Conservation (phyloP, 768 basidiomycete genomes). For the Inosperma sp. region DNA sequence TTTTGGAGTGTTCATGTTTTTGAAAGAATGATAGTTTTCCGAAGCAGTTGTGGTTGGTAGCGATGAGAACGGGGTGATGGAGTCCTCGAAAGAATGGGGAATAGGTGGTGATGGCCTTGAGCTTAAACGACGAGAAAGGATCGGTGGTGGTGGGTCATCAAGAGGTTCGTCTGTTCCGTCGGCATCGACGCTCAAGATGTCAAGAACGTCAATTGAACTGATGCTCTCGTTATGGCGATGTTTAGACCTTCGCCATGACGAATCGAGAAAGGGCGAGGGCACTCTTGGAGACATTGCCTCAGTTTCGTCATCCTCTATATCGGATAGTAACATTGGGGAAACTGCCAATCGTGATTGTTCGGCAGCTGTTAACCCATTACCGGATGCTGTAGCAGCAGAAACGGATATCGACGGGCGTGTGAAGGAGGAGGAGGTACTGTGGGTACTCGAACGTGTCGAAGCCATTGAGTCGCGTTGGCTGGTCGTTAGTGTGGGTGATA, state of each 20-base stretch:
- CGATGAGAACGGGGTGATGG: conserved; percentile 9
- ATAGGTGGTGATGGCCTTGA: neutral
- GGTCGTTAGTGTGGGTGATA: too few species aligned
- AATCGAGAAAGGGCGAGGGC: conserved; percentile 6
- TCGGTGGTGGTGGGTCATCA: too few species aligned
- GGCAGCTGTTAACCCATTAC: neutral
- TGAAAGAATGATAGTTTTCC: neutral
- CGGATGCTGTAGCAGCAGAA: conserved; percentile 11
- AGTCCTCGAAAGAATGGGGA: conserved; percentile 8
- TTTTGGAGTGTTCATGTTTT: neutral
- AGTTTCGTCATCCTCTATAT: conserved; percentile 26
- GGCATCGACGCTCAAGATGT: conserved; percentile 19
- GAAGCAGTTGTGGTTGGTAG: neutral
- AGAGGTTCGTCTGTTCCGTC: neutral
- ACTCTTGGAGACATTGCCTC: conserved; percentile 7
- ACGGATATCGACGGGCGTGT: conserved; percentile 26
- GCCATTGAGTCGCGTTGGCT: neutral
- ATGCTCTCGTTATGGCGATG: conserved; percentile 33
- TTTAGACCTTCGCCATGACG: conserved; percentile 12
- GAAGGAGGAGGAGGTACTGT: conserved; percentile 15
- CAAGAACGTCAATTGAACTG: conserved; percentile 35
- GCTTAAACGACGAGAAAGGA: conserved; percentile 3
- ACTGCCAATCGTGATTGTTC: conserved; percentile 21
- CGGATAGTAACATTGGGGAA: conserved; percentile 26
- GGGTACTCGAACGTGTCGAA: conserved; percentile 17